Conservation (phyloP, 257 asterid species). For the Prunella vulgaris region DNA sequence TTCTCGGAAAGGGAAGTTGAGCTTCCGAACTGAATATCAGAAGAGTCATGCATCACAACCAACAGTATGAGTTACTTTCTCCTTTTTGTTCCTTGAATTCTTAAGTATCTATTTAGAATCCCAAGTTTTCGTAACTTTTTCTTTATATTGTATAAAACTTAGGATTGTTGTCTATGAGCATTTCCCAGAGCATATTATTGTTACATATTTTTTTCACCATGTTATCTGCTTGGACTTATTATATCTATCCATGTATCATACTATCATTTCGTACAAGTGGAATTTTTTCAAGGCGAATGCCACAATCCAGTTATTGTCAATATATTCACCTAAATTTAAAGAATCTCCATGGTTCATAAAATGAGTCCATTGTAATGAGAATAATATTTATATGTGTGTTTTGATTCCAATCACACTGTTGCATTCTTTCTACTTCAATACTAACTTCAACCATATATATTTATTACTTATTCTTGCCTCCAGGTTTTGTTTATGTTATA, state of each 20-base stretch:
- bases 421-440: background rate
- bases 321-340: background rate
- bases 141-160: background rate
- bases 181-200: no score
- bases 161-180: background rate
- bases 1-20: conserved; percentile 47
- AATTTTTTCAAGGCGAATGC: no score
- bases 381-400: background rate
- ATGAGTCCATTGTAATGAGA: background rate
- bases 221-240: no score
- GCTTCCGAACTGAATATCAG: conserved; percentile 53
- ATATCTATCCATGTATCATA: no score
- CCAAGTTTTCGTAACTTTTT: background rate
- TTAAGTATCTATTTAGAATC: background rate
- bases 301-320: background rate
- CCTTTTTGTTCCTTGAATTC: background rate
- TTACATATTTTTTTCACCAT: no score
- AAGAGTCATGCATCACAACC: conserved; percentile 68
- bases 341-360: background rate
- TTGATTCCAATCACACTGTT: background rate
- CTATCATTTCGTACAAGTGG: no score
- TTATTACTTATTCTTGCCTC: background rate
- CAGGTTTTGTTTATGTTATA: background rate
- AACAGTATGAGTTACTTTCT: conserved; percentile 31
- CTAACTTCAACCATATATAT: background rate